Conservation (phyloP, 495 filamentous ascomycete genomes). For the Apiosordaria backusii region DNA sequence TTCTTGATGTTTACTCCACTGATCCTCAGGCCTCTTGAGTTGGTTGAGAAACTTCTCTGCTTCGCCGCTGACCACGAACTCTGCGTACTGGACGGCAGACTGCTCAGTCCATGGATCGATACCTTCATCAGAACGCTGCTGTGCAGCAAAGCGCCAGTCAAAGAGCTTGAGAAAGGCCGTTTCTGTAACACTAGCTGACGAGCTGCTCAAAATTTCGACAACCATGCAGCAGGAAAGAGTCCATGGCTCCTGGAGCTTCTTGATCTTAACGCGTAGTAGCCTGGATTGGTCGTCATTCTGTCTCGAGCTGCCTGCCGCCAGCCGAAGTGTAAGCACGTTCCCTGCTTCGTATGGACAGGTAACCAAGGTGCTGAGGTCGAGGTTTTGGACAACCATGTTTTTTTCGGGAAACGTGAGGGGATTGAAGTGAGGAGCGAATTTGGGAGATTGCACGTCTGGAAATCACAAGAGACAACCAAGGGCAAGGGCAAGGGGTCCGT, state of each 20-base stretch:
- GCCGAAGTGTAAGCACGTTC: background rate
- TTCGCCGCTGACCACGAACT: background rate
- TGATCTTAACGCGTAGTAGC: constrained; percentile 14
- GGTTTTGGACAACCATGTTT: background rate
- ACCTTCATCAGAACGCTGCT: constrained; percentile 25
- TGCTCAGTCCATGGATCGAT: constrained; percentile 18
- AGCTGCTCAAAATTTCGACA: constrained; percentile 18
- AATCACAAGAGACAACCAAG: background rate
- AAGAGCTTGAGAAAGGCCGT: constrained; percentile 30
- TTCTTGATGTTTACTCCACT: background rate
- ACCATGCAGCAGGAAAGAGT: constrained; percentile 30
- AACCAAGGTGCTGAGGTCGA: background rate
- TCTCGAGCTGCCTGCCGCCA: background rate
- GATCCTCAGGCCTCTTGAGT: no score
- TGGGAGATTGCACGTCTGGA: background rate
- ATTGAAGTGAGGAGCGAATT: background rate
- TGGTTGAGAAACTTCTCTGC: background rate
- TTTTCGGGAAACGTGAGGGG: background rate
- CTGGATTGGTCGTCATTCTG: background rate
- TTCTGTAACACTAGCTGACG: background rate
- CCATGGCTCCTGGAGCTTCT: constrained; percentile 29
- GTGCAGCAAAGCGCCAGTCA: constrained; percentile 34
- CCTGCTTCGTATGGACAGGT: background rate
- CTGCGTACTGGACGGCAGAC: background rate
- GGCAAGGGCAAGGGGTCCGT: background rate